These are phyloP conservation scores for Vigna angularis DNA, from an alignment of 306 rosid species.

Conservation along the genomic window DNA sequence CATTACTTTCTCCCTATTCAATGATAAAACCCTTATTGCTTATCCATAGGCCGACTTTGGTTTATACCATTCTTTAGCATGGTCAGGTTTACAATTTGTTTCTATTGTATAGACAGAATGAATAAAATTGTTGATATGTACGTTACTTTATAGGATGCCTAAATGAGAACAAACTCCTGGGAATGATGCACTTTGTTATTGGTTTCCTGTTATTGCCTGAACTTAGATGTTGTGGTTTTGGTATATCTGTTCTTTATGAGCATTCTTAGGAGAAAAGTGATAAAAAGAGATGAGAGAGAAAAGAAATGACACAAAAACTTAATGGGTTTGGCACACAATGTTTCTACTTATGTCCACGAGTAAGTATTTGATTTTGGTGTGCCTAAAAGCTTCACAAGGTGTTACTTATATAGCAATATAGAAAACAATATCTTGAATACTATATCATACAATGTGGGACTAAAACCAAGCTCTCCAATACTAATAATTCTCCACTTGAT, in stretches of 20 bases:
- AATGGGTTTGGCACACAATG: too few relatives aligned
- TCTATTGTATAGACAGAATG: not conserved
- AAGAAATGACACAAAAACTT: too few relatives aligned
- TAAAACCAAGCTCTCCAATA: too few relatives aligned
- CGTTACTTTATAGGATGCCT: not conserved
- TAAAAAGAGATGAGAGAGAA: too few relatives aligned
- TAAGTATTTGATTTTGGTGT: too few relatives aligned
- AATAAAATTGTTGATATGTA: not conserved
- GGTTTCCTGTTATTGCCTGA: conserved; percentile 1
- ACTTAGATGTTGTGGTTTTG: not conserved
- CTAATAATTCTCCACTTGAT: too few relatives aligned
- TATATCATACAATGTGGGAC: too few relatives aligned
- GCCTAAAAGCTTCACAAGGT: too few relatives aligned
- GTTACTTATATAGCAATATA: too few relatives aligned
- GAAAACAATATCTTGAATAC: too few relatives aligned
- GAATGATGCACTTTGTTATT: not conserved
- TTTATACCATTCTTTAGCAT: conserved; percentile 5
- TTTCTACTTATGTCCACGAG: too few relatives aligned
- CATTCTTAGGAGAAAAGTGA: not conserved
- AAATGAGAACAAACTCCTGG: not conserved
- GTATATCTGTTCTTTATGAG: not conserved
- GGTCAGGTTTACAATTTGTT: not conserved
- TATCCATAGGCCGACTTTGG: not conserved
- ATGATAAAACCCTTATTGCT: not conserved
- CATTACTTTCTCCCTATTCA: not conserved